phyloP scores from a whole-genome alignment of 2,329 filamentous ascomycete genomes.

The Colletotrichum sp. region DNA sequence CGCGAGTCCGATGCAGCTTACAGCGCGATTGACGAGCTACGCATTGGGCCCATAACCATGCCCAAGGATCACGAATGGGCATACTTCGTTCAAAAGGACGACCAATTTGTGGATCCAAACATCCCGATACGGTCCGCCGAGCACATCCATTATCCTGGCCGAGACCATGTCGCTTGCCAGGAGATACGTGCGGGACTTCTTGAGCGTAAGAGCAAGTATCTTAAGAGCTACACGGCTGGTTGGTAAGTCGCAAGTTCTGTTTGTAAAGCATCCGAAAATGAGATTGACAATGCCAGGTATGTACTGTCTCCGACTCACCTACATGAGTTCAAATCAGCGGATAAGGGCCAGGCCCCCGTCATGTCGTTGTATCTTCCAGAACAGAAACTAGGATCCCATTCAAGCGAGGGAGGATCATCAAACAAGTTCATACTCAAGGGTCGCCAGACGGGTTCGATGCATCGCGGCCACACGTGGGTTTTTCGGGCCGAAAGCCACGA shows the following conservation, averaged over 20 bases:
- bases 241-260: constrained; percentile 66
- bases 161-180: constrained; percentile 78
- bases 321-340: constrained; percentile 98
- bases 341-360: constrained; percentile 87
- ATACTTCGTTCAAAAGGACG: constrained; percentile 78
- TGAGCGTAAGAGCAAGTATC: constrained; percentile 97
- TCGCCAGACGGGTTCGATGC: constrained; percentile 89
- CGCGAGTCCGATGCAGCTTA: constrained; percentile 87
- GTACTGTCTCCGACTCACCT: constrained; percentile 95
- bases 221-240: constrained; percentile 95
- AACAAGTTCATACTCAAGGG: constrained; percentile 99
- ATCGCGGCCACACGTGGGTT: constrained; percentile 78
- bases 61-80: constrained; percentile 93
- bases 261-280: background rate
- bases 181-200: constrained; percentile 91
- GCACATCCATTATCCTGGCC: constrained; percentile 90
- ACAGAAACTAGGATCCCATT: constrained; percentile 94
- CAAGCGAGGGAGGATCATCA: constrained; percentile 79
- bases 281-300: constrained; percentile 65
- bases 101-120: constrained; percentile 86
- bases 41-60: constrained; percentile 87
- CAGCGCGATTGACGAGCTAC: constrained; percentile 79
- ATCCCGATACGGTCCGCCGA: constrained; percentile 79
- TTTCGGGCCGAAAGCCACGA: constrained; percentile 79
- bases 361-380: constrained; percentile 97